Base-by-base conservation (phyloP, 2,329 filamentous ascomycete species). In the Penicillium sp. region DNA sequence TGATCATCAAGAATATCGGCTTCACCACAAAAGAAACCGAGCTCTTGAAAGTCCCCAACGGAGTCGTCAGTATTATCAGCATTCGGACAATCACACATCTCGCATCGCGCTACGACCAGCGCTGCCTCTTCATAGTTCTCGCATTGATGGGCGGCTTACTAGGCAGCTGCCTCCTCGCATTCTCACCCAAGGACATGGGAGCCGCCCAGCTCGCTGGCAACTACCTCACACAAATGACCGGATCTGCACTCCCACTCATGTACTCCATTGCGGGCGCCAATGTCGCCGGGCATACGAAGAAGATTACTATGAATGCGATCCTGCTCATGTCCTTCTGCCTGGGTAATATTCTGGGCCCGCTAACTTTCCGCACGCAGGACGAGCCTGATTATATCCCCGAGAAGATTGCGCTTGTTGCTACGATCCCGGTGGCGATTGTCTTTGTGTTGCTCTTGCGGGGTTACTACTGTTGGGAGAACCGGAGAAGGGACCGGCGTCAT, bases 251-350 rank as follows among this genome's bases (percentile, higher is more conserved):
- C 19, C 80, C 78, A 44, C 60, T 81, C 15, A 64, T 80, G 50
- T 77, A 79, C 35, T 76, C 76, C 1, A 74, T 78, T 61, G 78
- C 81, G 17, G 76, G 79, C 0, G 77, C 73, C 17, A 84, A 84
- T 60, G 73, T 80, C 2, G 80, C 79, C 6, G 81, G 82, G 0
- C 80, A 84, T 59, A 82, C 81, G 2, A 84, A 84, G 72, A 83
- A 83, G 62, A 79, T 82, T 26, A 81, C 80, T 0, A 77, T 80
- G 53, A 82, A 81, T 44, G 81, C 81, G 0, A 66, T 84, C n/a
- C 70, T 80, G 9, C 72, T 82, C 10, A 75, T 82, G 57, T 71
- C 75, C 2, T 82, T 80, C 67, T 76, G 75, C 38, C 69, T 79
- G 8, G 79, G 78, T 2, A 82, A 81, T 64, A 80, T 82, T 56